Conservation (phyloP, 305 asterid species). For the Fraxinus albicans region DNA sequence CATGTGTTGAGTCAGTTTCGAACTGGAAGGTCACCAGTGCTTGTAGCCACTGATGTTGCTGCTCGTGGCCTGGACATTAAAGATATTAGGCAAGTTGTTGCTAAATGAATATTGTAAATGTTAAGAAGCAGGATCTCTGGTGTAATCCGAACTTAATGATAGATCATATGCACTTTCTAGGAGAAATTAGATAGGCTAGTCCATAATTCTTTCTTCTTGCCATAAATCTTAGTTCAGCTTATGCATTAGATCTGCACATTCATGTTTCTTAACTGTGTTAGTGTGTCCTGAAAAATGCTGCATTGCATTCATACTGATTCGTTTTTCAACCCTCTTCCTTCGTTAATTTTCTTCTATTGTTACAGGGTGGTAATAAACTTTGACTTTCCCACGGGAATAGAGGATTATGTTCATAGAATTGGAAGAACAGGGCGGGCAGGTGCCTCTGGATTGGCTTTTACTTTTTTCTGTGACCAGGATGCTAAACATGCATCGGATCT, state of each 20-base stretch:
- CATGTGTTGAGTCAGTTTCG: constrained; percentile 87
- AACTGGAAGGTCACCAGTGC: constrained; percentile 82
- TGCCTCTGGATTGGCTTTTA: constrained; percentile 85
- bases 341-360: background rate
- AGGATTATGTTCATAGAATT: constrained; percentile 96
- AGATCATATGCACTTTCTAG: background rate
- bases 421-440: constrained; percentile 99
- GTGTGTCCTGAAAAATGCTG: background rate
- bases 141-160: background rate
- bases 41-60: constrained; percentile 98
- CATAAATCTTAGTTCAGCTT: background rate
- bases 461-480: constrained; percentile 81
- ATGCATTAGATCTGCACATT: background rate
- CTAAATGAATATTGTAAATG: background rate
- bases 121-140: background rate
- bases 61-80: constrained; percentile 97
- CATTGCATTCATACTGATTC: background rate
- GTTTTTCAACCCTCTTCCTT: background rate
- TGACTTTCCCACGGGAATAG: constrained; percentile 96
- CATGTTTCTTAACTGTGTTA: background rate
- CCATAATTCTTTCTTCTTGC: background rate
- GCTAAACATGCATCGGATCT: constrained; percentile 84
- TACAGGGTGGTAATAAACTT: constrained; percentile 86
- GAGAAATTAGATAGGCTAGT: background rate
- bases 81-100: constrained; percentile 73